These are phyloP conservation scores for Saksenaea vasiformis DNA, from an alignment of 371 early-diverging fungal genomes.

Conservation along the genomic window DNA sequence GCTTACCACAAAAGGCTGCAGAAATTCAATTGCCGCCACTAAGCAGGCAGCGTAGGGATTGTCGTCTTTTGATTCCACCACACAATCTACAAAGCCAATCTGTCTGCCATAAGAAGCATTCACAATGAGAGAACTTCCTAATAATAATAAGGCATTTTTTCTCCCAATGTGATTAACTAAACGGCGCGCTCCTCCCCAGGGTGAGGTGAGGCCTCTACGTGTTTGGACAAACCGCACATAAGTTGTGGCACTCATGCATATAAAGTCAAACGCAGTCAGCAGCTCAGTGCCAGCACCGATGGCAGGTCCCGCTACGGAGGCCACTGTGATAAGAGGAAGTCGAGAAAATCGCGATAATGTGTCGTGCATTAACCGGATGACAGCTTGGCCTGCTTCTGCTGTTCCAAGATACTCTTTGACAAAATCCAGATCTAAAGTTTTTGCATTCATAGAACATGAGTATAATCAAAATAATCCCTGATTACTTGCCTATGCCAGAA, in stretches of 20 bases:
- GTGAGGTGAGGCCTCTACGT: constrained; percentile 66
- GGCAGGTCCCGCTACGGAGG: constrained; percentile 65
- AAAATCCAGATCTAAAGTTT: constrained; percentile 50
- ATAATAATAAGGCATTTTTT: constrained; percentile 49
- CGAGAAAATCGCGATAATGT: constrained; percentile 56
- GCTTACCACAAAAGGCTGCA: constrained; percentile 20
- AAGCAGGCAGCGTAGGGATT: constrained; percentile 21
- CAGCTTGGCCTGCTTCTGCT: constrained; percentile 42
- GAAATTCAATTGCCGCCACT: constrained; percentile 24
- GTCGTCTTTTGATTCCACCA: constrained; percentile 19
- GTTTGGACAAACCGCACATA: constrained; percentile 66
- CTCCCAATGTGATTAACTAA: constrained; percentile 57
- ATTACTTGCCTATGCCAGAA: constrained; percentile 61
- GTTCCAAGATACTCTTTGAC: constrained; percentile 46
- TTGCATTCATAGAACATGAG: neutral
- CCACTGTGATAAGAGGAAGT: constrained; percentile 63
- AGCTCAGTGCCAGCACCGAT: constrained; percentile 80
- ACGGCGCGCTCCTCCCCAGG: constrained; percentile 64
- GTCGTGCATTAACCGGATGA: constrained; percentile 65
- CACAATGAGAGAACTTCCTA: constrained; percentile 48
- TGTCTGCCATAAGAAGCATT: constrained; percentile 31
- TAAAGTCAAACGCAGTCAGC: constrained; percentile 63
- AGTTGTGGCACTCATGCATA: constrained; percentile 46
- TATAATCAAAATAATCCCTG: neutral
- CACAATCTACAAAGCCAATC: constrained; percentile 44